Percentiles rank a stretch among this genome's conserved stretches.
Evolutionary conservation across 331 rosid species (phyloP).

Genomic region (Arachis monticola): DNA sequence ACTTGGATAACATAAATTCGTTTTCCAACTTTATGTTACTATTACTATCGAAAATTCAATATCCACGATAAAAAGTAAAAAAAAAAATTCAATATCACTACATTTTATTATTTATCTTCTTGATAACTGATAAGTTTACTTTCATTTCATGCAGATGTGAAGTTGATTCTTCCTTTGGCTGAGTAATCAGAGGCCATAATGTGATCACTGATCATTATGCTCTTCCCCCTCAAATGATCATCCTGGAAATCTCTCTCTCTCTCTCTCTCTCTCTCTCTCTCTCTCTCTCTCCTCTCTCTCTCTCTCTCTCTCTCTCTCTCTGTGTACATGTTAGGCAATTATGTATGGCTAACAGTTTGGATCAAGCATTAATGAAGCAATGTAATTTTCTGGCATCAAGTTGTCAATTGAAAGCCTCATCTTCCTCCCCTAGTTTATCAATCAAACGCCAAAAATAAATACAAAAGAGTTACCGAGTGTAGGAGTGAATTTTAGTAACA

Average conservation of each 20-base stretch:
- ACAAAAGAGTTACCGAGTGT: neutral
- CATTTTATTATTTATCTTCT: no score
- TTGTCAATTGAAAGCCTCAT: constrained; percentile 32
- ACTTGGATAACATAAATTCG: no score
- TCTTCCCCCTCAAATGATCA: constrained; percentile 35
- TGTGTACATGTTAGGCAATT: constrained; percentile 47
- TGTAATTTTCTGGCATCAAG: constrained; percentile 35
- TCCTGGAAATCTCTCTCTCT: constrained; percentile 21
- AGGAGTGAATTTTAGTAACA: no score
- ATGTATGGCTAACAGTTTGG: constrained; percentile 46
- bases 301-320: constrained; percentile 30
- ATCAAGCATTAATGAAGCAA: constrained; percentile 41
- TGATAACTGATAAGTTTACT: no score
- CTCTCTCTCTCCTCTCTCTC: constrained; percentile 1
- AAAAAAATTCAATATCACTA: no score
- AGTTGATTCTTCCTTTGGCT: constrained; percentile 44
- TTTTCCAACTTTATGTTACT: no score
- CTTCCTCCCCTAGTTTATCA: neutral
- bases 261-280: constrained; percentile 28
- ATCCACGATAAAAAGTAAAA: no score
- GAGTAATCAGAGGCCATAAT: constrained; percentile 41
- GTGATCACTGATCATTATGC: constrained; percentile 28
- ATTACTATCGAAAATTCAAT: no score
- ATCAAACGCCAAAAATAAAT: neutral
- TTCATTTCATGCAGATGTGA: constrained; percentile 49